A percentile compares a stretch with the other conserved stretches of the same genome.
These are phyloP conservation scores for Beauveria australis DNA, from an alignment of 2,329 filamentous ascomycete species.

Conservation along the genomic window DNA sequence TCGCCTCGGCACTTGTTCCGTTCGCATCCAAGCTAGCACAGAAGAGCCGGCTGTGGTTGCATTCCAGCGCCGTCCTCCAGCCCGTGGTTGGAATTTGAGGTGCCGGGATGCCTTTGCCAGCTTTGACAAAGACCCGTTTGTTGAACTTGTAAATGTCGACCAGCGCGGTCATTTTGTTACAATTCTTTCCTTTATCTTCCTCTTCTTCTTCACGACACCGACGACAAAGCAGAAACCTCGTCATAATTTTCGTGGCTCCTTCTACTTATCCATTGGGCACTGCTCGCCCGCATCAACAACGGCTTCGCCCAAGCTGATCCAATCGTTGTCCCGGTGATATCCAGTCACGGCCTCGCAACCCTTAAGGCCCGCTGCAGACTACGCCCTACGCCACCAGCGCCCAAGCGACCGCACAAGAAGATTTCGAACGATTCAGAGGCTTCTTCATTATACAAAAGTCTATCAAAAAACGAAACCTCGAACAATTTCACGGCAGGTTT, in stretches of 20 bases:
- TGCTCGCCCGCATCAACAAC: not conserved
- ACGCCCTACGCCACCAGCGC: not conserved
- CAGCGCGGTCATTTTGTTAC: not conserved
- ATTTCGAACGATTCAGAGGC: not conserved
- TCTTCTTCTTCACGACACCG: not conserved
- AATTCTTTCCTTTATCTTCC: not conserved
- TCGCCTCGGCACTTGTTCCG: not conserved
- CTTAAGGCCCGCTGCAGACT: not conserved
- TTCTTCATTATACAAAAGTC: too few species aligned
- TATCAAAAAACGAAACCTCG: too few species aligned
- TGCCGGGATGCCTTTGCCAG: not conserved
- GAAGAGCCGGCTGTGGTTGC: not conserved
- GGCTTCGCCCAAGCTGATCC: not conserved
- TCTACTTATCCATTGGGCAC: not conserved
- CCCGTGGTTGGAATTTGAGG: conserved; percentile 8
- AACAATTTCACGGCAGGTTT: too few species aligned
- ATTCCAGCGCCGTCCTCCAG: conserved; percentile 7
- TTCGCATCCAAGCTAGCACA: not conserved
- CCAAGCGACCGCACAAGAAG: not conserved
- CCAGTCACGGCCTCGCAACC: not conserved
- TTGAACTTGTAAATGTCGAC: not conserved
- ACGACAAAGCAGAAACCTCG: not conserved
- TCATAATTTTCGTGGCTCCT: not conserved
- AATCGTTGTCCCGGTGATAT: not conserved
- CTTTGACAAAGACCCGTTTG: not conserved